Conservation (phyloP, 148 eudicot species). For the Hydrangea macrophylla region DNA sequence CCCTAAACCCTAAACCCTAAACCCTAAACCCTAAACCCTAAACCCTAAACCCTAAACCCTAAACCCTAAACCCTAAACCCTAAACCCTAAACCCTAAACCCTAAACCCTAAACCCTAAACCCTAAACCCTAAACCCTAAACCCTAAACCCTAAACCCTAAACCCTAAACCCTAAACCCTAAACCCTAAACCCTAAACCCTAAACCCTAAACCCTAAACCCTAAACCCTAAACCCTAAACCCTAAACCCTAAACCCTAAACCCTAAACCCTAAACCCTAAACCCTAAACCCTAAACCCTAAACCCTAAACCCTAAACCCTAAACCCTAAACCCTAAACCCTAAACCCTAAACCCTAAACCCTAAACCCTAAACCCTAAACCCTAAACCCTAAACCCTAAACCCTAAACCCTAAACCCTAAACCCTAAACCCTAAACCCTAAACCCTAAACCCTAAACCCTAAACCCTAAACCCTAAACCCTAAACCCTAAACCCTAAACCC, state of each 20-base stretch:
- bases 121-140: neutral
- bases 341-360: conserved; percentile 8
- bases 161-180: neutral
- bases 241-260: neutral
- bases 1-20: neutral
- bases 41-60: neutral
- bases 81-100: neutral
- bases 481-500: no score
- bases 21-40: neutral
- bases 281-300: no score
- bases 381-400: neutral
- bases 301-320: no score
- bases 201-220: conserved; percentile 8
- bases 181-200: neutral
- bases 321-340: conserved; percentile 7
- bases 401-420: neutral
- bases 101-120: neutral
- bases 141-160: neutral
- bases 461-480: neutral
- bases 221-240: neutral
- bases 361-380: conserved; percentile 5
- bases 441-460: neutral
- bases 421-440: neutral
- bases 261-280: neutral
- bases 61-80: conserved; percentile 11